phyloP scores from a whole-genome alignment of 768 basidiomycete genomes.

The Rickenella mellea region DNA sequence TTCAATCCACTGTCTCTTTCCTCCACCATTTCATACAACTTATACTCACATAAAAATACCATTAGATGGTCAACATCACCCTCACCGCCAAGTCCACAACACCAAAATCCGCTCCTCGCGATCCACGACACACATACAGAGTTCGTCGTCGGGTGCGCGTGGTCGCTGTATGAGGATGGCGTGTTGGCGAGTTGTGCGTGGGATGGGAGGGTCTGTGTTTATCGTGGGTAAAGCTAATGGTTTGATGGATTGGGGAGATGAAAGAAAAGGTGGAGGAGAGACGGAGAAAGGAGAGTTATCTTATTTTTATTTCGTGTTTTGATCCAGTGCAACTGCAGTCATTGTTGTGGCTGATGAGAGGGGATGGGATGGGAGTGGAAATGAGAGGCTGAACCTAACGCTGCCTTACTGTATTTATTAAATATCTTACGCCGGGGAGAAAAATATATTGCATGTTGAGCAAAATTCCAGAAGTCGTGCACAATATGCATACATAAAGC shows the following conservation, averaged over 20 bases:
- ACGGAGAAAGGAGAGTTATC: too few species aligned
- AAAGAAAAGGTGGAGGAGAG: not conserved
- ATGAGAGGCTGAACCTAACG: too few species aligned
- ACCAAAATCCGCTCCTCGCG: conserved; percentile 40
- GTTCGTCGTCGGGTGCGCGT: conserved; percentile 85
- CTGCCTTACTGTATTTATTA: too few species aligned
- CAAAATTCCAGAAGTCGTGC: too few species aligned
- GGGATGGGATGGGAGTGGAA: too few species aligned
- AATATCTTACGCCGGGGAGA: too few species aligned
- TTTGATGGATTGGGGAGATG: not conserved
- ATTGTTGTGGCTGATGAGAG: too few species aligned
- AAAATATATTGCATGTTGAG: too few species aligned
- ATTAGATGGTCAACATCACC: conserved; percentile 65
- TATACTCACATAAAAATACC: conserved; percentile 2
- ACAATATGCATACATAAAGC: too few species aligned
- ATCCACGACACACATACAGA: conserved; percentile 89
- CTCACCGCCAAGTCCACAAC: conserved; percentile 32
- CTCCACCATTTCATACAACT: conserved; percentile 3
- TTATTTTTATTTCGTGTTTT: too few species aligned
- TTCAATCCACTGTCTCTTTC: too few species aligned
- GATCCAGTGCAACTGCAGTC: too few species aligned
- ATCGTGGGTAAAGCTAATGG: conserved; percentile 38
- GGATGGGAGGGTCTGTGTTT: conserved; percentile 81
- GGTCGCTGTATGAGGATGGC: conserved; percentile 89
- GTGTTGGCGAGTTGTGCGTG: conserved; percentile 84